Base-by-base conservation (phyloP, 2,329 filamentous ascomycete species). In the Paecilomyces dactylethromorphus region DNA sequence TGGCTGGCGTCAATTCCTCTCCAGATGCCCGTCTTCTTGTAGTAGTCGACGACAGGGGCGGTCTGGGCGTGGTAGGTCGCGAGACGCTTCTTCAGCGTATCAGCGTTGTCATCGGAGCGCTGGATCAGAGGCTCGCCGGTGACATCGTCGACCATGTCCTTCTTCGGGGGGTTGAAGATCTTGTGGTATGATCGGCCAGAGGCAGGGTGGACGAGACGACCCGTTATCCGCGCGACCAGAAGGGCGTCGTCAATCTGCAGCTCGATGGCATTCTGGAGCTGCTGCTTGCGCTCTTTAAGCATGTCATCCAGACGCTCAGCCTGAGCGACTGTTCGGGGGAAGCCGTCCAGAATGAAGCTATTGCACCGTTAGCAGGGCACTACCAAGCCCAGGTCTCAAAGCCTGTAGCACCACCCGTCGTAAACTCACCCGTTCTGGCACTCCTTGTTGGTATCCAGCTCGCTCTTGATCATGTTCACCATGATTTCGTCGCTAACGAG, bases 381-480 rank as follows among this genome's bases (percentile, higher is more conserved):
- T 39, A 62, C 50, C 29, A 15, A 10, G 29, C 21, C 26, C 22
- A 31, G 2, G n/a, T 22, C 12, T 10, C 53, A 56, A 7, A 2
- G 26, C 26, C 26, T 29, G 26, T 29, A 29, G 26, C 26, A 29
- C 4, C 55, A 55, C 22, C n/a, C 26, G 57, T 54, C 35, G 53
- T 66, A 55, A 65, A 59, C 45, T 29, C 57, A 97, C 93, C 94
- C 94, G 79, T 93, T 93, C 82, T 90, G 90, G 86, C 94, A 99
- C 81, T 99, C 93, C 71, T 85, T 79, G 82, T 99, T 99, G 79
- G 84, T 89, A 71, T 95, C 90, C 56, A 99, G 85, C 84, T 99
- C 93, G 76, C 88, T 90, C 86, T 94, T 93, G 82, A 99, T 99
- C 94, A 99, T 99, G 79, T 93, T 92, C 77, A 99, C 90, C 85